A percentile compares a stretch with the other conserved stretches of the same genome.
Evolutionary conservation across 73 alveolate genomes (phyloP).

Genomic region (Stentor coeruleus): DNA sequence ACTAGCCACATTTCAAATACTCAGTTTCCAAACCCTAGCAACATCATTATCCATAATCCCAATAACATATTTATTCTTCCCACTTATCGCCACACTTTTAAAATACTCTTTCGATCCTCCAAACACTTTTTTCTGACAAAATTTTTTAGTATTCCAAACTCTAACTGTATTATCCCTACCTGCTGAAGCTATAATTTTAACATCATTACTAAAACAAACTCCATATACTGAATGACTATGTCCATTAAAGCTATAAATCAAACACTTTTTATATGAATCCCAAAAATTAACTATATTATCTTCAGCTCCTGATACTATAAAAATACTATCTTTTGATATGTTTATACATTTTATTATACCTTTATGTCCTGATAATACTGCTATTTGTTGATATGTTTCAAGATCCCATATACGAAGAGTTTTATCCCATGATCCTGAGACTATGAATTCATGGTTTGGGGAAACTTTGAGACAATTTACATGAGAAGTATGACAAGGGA

Average conservation of each 20-base stretch:
- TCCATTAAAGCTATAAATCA: not conserved
- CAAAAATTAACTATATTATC: not conserved
- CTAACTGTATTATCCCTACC: not conserved
- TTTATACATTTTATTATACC: not conserved
- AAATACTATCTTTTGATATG: not conserved
- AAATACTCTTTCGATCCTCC: too few species aligned
- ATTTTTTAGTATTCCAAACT: constrained; percentile 4
- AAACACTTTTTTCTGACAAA: too few species aligned
- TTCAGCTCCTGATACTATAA: not conserved
- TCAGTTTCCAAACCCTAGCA: too few species aligned
- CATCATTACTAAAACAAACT: not conserved
- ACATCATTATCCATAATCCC: too few species aligned
- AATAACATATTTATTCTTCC: too few species aligned
- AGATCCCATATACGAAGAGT: not conserved
- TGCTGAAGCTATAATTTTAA: not conserved
- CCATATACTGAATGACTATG: not conserved
- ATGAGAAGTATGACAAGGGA: too few species aligned
- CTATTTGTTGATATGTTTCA: not conserved
- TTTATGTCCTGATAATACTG: not conserved
- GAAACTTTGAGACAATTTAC: not conserved
- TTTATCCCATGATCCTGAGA: not conserved
- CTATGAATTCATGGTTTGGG: not conserved
- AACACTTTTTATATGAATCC: not conserved
- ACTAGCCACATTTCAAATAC: too few species aligned
- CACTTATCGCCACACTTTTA: too few species aligned